phyloP scores from a whole-genome alignment of 2,329 filamentous ascomycete genomes.

The Ceratocystis cacaofunesta region DNA sequence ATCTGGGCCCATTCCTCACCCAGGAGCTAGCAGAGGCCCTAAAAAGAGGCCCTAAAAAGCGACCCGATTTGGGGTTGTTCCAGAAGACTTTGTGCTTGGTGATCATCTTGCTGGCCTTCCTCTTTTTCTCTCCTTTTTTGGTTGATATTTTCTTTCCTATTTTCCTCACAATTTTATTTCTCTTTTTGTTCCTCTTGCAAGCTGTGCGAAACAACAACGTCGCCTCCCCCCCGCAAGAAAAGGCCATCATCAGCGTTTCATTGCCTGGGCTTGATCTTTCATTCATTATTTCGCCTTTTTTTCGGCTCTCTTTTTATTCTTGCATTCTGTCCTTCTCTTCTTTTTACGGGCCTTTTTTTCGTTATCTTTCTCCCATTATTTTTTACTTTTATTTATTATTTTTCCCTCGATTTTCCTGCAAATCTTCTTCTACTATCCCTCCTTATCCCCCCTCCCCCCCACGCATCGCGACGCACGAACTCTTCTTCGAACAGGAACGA shows the following conservation, averaged over 20 bases:
- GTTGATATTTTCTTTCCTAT: not conserved
- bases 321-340: not conserved
- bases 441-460: not conserved
- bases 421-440: not conserved
- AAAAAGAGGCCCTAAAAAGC: not conserved
- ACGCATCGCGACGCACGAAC: not conserved
- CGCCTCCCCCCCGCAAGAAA: not conserved
- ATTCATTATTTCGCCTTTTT: not conserved
- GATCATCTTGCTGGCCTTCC: not conserved
- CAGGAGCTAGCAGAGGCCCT: not conserved
- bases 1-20: too few relatives aligned
- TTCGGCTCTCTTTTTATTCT: not conserved
- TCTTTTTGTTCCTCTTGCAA: not conserved
- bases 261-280: not conserved
- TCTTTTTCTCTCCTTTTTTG: not conserved
- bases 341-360: not conserved
- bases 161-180: not conserved
- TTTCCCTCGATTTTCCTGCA: not conserved
- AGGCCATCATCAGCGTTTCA: slow-evolving; percentile 8
- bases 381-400: not conserved
- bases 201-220: not conserved
- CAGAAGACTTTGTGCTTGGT: not conserved
- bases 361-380: not conserved
- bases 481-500: not conserved
- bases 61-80: slow-evolving; percentile 2